Base-by-base conservation (phyloP, 1,284 basidiomycete species). In the Ganoderma lucidum region DNA sequence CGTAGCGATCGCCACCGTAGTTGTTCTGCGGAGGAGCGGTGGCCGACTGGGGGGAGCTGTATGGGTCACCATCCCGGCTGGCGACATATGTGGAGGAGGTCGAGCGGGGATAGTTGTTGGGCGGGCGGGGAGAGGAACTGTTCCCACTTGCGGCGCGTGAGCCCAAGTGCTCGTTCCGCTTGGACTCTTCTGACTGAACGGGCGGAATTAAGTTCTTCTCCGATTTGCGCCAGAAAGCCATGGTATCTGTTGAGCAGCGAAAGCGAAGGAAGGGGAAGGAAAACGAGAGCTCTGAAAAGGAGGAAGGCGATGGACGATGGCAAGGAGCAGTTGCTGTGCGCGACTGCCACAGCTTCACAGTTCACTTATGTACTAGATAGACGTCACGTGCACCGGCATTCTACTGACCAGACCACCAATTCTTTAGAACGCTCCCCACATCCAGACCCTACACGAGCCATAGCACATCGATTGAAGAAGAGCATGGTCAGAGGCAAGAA, bases 201-300 rank as follows among this genome's bases (percentile, higher is more conserved):
- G 92, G 93, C 48, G 95, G 95, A 69, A 96, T 96, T 14, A 87
- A 72, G 63, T 85, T 80, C 75, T 88, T 85, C 68, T 92, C 86
- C 28, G 32, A 42, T 78, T 93, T 94, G 76, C 88, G 87, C 79
- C 93, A 93, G 80, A 93, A 88, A 70, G 91, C 87, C 94, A 96
- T 95, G 56, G 63, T 64, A 32, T 56, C 62, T 66, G 19, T 14
- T 63, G 28, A 62, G 61, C 66, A 2, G 65, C 19, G 6, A 55
- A 23, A 17, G 37, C 30, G 51, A 23, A 32, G 63, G 53, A 58
- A 53, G 56, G 66, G 59, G 66, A 59, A 28, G 58, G 63, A 62
- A 41, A 37, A 58, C 32, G 59, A 62, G 44, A 28, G 59, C 44
- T 59, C 35, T 35, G 32, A 19, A 35, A 39, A 35, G 39, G 59